Base-by-base conservation (phyloP, 495 filamentous ascomycete species). In the Annulohypoxylon nitens region DNA sequence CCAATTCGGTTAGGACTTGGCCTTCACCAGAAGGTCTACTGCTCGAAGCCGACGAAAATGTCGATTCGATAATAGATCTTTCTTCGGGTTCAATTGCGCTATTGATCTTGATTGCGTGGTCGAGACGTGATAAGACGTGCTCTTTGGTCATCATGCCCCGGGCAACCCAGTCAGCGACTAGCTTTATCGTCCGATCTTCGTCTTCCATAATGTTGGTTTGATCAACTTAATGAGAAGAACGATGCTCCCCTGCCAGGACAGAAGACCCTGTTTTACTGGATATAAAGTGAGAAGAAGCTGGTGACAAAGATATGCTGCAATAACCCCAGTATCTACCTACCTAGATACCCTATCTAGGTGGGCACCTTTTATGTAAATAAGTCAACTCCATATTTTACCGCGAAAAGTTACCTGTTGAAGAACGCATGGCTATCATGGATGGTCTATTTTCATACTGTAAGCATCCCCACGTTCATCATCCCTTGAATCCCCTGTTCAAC, bases 81-180 rank as follows among this genome's bases (percentile, higher is more conserved):
- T 71, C 54, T 4, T 67, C 69, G 8, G 30, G 45, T 0, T 34
- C 1, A 41, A 67, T 51, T 11, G 60, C 71, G 20, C 55, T 26
- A 4, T 23, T 37, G 14, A 18, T 43, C 54, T 20, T 16, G 57
- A 36, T 25, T 18, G 60, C 43, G 23, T 70, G 10, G 18, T 73
- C 66, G 11, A 76, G 48, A 3, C 61, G 74, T 33, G 67, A 26
- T 48, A 73, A 23, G 18, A 76, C 53, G 4, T 23, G 43, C 36
- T 73, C 70, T 5, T 26, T 34, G 3, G 45, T 73, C 50, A 76
- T 25, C 25, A 14, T 26, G 30, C 74, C 74, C 41, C 67, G 65
- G n/a, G 39, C 48, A 11, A 51, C n/a, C 66, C 60, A 73, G 26
- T 16, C 23, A 5, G 41, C 34, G 12, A 76, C 58, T 34, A 58